These are phyloP conservation scores for Penicillium sp. DNA, from an alignment of 2,329 filamentous ascomycete genomes.

Conservation along the genomic window DNA sequence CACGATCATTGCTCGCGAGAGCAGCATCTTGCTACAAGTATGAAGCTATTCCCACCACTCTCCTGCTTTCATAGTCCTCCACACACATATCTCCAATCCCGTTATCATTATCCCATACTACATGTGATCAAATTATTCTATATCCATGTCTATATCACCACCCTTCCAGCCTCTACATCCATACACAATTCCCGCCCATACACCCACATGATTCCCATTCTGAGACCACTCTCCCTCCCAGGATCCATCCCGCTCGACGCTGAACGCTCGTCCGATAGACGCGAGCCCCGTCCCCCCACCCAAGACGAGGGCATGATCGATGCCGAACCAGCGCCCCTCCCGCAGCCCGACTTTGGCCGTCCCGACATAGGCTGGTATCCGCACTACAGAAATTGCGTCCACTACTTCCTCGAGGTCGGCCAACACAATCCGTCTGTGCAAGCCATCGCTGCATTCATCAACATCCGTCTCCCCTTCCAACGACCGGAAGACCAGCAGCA, in stretches of 20 bases:
- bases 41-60: background rate
- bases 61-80: background rate
- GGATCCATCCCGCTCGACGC: constrained; percentile 34
- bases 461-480: constrained; percentile 88
- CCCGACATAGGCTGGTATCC: constrained; percentile 82
- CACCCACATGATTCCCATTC: constrained; percentile 69
- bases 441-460: constrained; percentile 84
- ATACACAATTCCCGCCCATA: constrained; percentile 18
- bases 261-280: constrained; percentile 35
- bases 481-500: constrained; percentile 43
- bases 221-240: constrained; percentile 28
- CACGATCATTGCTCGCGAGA: constrained; percentile 34
- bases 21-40: constrained; percentile 34
- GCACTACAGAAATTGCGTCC: constrained; percentile 81
- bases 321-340: constrained; percentile 11
- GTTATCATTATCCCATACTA: constrained; percentile 51
- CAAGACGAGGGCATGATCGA: constrained; percentile 19
- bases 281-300: constrained; percentile 15
- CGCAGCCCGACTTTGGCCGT: constrained; percentile 45
- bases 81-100: constrained; percentile 57
- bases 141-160: background rate
- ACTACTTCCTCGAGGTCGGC: constrained; percentile 85
- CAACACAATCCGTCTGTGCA: constrained; percentile 81
- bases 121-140: background rate
- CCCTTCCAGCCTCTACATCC: background rate